These are phyloP conservation scores for Coemansia sp. DNA, from an alignment of 192 early-diverging fungal species.

Conservation along the genomic window DNA sequence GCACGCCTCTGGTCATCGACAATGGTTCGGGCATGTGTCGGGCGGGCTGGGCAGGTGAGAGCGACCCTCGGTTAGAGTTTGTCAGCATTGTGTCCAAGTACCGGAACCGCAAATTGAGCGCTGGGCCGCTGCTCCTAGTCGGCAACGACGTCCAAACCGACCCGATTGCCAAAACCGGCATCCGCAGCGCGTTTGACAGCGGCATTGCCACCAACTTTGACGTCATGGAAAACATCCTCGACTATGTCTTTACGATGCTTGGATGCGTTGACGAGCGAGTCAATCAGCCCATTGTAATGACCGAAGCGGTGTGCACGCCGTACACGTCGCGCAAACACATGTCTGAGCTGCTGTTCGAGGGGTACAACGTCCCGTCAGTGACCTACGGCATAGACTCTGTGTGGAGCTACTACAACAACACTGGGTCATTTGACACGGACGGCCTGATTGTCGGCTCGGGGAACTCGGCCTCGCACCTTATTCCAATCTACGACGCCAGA, in stretches of 20 bases:
- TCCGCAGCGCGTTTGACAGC: conserved; percentile 37
- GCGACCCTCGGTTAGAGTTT: conserved; percentile 57
- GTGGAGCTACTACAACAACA: conserved; percentile 79
- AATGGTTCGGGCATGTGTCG: conserved; percentile 75
- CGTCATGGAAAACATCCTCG: conserved; percentile 73
- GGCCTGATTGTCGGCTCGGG: conserved; percentile 74
- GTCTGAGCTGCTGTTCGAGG: conserved; percentile 87
- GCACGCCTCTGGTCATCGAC: conserved; percentile 65
- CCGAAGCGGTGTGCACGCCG: conserved; percentile 78
- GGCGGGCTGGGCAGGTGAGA: conserved; percentile 78
- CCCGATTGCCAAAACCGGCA: conserved; percentile 45
- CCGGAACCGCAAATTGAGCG: conserved; percentile 40
- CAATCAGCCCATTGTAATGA: conserved; percentile 82
- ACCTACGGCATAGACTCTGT: conserved; percentile 83
- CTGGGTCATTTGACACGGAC: conserved; percentile 57
- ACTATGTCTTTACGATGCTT: conserved; percentile 80
- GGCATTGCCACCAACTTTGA: conserved; percentile 49
- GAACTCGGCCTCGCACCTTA: conserved; percentile 67
- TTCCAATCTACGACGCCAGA: conserved; percentile 67
- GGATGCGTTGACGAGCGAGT: conserved; percentile 70
- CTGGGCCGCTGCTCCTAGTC: conserved; percentile 29
- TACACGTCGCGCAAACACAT: conserved; percentile 71
- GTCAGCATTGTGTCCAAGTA: conserved; percentile 76
- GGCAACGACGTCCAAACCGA: conserved; percentile 37
- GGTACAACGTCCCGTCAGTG: conserved; percentile 72